phyloP scores from a whole-genome alignment of 106 monocot genomes.

The Dendrobium officinale region DNA sequence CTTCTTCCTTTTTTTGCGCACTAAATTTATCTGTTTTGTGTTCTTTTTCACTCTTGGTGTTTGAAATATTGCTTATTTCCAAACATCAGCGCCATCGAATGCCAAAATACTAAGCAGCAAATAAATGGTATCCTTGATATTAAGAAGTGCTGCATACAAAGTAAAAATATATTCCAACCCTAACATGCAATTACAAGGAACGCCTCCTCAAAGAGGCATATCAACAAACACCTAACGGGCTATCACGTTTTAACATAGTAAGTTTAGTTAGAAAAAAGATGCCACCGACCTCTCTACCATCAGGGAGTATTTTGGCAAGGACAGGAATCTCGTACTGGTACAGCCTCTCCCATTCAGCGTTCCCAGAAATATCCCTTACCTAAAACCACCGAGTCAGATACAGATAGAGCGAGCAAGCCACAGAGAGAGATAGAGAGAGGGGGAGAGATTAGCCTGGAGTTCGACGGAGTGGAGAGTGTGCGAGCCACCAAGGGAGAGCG shows the following conservation, averaged over 20 bases:
- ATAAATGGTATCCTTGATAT: background rate
- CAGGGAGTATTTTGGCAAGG: slow-evolving; percentile 58
- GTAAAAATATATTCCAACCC: background rate
- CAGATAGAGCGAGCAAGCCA: background rate
- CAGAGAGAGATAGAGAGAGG: background rate
- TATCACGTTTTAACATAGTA: background rate
- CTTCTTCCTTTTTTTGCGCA: background rate
- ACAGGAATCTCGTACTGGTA: slow-evolving; percentile 98
- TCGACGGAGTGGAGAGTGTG: slow-evolving; percentile 54
- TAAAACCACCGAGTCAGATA: background rate
- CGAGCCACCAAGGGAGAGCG: slow-evolving; percentile 52
- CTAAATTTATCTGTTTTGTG: no score
- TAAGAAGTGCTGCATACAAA: background rate
- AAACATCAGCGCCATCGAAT: no score
- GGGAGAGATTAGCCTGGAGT: slow-evolving; percentile 38
- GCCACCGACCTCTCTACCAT: slow-evolving; percentile 68
- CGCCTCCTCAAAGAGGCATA: background rate
- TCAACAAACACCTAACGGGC: slow-evolving; percentile 10
- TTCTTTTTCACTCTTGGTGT: no score
- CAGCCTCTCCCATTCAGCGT: slow-evolving; percentile 77
- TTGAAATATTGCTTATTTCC: no score
- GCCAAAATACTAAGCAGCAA: no score
- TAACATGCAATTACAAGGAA: background rate
- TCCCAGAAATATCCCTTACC: slow-evolving; percentile 69
- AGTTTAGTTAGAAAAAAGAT: background rate